phyloP scores from a whole-genome alignment of 106 monocot species.

The Alisma plantagoaquatica region DNA sequence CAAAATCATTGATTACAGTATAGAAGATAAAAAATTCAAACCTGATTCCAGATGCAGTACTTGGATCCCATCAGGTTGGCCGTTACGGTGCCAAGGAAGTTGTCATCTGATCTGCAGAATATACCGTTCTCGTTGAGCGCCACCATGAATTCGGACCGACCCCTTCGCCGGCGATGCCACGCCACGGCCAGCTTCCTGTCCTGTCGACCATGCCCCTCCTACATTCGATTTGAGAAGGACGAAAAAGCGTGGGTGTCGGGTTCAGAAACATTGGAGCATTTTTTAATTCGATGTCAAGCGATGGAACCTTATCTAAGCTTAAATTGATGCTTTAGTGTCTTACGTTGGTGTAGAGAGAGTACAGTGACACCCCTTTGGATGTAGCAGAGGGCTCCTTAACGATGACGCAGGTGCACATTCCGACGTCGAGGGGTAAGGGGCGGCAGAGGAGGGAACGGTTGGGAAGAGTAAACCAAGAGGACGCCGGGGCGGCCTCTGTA shows the following conservation, averaged over 20 bases:
- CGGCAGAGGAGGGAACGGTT: slow-evolving; percentile 58
- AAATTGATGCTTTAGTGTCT: no score
- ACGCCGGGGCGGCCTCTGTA: slow-evolving; percentile 66
- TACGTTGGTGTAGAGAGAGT: slow-evolving; percentile 76
- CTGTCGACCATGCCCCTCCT: slow-evolving; percentile 93
- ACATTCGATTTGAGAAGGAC: slow-evolving; percentile 3
- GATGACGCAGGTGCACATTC: slow-evolving; percentile 69
- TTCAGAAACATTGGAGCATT: no score
- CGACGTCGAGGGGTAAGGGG: slow-evolving; percentile 68
- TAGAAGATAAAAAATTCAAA: slow-evolving; percentile 14
- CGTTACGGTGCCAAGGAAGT: slow-evolving; percentile 63
- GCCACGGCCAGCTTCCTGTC: slow-evolving; percentile 86
- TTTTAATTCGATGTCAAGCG: no score
- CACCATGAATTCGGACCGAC: slow-evolving; percentile 65
- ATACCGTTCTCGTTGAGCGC: slow-evolving; percentile 63
- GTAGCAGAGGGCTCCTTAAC: slow-evolving; percentile 32
- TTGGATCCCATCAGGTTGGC: slow-evolving; percentile 91
- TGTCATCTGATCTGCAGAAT: slow-evolving; percentile 56
- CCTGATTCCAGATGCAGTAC: slow-evolving; percentile 91
- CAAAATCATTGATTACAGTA: no score
- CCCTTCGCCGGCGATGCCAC: slow-evolving; percentile 51
- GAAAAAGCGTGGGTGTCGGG: no score
- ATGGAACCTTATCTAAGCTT: no score
- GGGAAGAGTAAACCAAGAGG: slow-evolving; percentile 70
- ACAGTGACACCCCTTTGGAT: slow-evolving; percentile 30